These are phyloP conservation scores for Suillus cothurnatus DNA, from an alignment of 768 basidiomycete genomes.

Conservation along the genomic window DNA sequence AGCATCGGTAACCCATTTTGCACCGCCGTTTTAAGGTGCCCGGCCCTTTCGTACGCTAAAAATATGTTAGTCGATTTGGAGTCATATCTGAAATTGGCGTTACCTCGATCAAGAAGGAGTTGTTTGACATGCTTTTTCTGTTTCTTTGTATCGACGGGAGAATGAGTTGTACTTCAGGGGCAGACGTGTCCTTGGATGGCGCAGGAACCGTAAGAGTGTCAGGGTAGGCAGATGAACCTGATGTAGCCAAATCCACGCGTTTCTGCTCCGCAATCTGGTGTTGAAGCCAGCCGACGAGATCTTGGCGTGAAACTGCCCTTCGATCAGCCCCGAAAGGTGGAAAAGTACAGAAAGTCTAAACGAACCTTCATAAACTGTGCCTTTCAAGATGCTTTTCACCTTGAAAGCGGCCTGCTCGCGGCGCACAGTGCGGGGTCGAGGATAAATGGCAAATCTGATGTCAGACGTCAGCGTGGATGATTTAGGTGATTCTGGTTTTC, in stretches of 20 bases:
- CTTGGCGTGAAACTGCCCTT: conserved; percentile 57
- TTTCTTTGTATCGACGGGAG: conserved; percentile 75
- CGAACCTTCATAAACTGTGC: conserved; percentile 76
- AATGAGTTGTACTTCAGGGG: conserved; percentile 61
- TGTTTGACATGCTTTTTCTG: conserved; percentile 73
- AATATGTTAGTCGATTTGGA: not conserved
- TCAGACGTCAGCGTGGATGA: conserved; percentile 41
- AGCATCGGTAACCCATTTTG: conserved; percentile 65
- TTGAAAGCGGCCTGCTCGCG: conserved; percentile 73
- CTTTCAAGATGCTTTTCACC: conserved; percentile 80
- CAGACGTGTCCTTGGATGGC: conserved; percentile 37
- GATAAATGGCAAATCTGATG: conserved; percentile 54
- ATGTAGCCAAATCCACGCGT: conserved; percentile 65
- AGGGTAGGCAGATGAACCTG: conserved; percentile 51
- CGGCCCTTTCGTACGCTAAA: conserved; percentile 64
- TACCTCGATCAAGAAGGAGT: conserved; percentile 69
- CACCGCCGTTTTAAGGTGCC: conserved; percentile 58
- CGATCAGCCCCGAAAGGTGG: conserved; percentile 10
- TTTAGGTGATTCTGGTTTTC: not conserved
- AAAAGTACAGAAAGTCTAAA: conserved; percentile 32
- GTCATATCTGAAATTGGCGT: conserved; percentile 7
- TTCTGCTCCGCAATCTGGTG: conserved; percentile 81
- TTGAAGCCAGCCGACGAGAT: conserved; percentile 75
- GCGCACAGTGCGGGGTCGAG: conserved; percentile 54
- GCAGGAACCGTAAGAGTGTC: conserved; percentile 38